Evolutionary conservation across 331 rosid species (phyloP), one percentile per base, ranked within the genome.

Genomic region (Prunus yedoensis): DNA sequence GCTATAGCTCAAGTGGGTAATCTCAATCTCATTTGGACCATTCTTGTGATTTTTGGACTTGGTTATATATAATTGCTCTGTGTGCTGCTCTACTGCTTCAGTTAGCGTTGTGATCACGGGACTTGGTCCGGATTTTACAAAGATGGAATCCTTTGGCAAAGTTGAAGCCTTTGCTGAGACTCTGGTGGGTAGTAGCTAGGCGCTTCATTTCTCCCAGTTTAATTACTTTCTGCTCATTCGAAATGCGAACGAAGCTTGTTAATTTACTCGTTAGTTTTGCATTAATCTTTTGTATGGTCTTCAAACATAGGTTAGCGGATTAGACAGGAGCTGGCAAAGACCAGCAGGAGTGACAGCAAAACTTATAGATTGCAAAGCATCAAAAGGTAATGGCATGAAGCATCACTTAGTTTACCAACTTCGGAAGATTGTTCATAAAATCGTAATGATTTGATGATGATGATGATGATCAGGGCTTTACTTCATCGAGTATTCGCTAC

Each of bases 151-250:
- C 7, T 90, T 91, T 71, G 98, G 98, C 54, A 91, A 94, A 83
- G 98, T 94, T 15, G 97, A 94, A 1, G 98, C 83, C 52, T 94
- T 94, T 85, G 97, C 98, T 4, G 96, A 94, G 83, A 91, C 97
- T 46, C 89, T 94, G 88, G 98, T 93, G 15, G 2, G 43, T 38
- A 6, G 15, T 13, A 47, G 14, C 52, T 47, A 47, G 52, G 52
- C 69, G 50, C 77, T 64, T 52, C 57, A 17, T 2, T 25, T 21
- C 45, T 67, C 14, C 46, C n/a, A 27, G 49, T 52, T 70, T 17
- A 1, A 13, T 47, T 52, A 52, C 9, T 52, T 52, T 17, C 3
- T 52, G 57, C 57, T 6, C 17, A 52, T 16, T 52, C 43, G 8
- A 15, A 5, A 15, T 17, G 20, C 3, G 2, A 15, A 5, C 5